These are phyloP conservation scores for Agastache rugosa DNA, from an alignment of 257 asterid genomes.

Conservation along the genomic window DNA sequence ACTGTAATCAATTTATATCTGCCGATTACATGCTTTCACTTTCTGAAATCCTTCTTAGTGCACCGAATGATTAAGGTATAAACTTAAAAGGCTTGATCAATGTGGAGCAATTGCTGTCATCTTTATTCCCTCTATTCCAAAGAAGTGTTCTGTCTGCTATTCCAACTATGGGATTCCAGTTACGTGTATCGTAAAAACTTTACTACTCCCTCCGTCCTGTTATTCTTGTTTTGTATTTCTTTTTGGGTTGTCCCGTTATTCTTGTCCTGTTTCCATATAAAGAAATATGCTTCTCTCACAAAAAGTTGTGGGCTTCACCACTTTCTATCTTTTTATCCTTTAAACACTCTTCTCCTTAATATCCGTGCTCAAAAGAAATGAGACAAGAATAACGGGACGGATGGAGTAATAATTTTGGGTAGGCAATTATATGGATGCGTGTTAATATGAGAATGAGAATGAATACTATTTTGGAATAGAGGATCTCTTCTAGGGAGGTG, in stretches of 20 bases:
- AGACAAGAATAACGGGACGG: too few relatives aligned
- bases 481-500: not conserved
- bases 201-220: too few relatives aligned
- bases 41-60: constrained; percentile 18
- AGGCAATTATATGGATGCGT: not conserved
- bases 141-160: not conserved
- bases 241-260: too few relatives aligned
- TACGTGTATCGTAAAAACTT: not conserved
- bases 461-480: not conserved
- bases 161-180: not conserved
- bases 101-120: not conserved
- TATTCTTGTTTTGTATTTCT: too few relatives aligned
- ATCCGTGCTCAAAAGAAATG: too few relatives aligned
- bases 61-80: not conserved
- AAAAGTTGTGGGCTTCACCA: too few relatives aligned
- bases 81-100: not conserved
- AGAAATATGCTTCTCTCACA: too few relatives aligned
- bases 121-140: not conserved
- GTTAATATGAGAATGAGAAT: not conserved
- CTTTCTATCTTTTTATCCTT: too few relatives aligned
- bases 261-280: too few relatives aligned
- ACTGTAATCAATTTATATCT: not conserved
- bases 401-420: not conserved
- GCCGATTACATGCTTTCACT: not conserved
- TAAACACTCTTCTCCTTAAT: too few relatives aligned